Evolutionary conservation across 176 grass and related monocot species (phyloP).

Genomic region (Pontederia paniculata): DNA sequence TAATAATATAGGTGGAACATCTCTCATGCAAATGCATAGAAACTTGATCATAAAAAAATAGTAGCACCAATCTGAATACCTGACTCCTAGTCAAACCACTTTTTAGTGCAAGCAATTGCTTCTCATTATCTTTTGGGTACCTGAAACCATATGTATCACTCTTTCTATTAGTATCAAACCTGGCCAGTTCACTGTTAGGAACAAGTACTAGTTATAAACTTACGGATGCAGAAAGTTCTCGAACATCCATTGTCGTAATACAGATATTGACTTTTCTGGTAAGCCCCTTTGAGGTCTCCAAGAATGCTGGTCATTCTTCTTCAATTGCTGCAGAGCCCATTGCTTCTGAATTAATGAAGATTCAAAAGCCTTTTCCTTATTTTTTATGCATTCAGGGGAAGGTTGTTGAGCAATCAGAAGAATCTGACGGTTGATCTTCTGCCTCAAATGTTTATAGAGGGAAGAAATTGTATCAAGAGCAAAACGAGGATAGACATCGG

Average conservation of each 20-base stretch:
- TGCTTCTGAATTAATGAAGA: neutral
- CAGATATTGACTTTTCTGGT: neutral
- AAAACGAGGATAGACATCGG: slow-evolving; percentile 34
- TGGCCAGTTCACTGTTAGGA: neutral
- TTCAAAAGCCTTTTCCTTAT: neutral
- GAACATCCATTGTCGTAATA: neutral
- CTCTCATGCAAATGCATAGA: neutral
- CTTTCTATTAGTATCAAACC: neutral
- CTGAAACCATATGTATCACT: slow-evolving; percentile 19
- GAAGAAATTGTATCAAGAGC: slow-evolving; percentile 44
- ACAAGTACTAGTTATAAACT: neutral
- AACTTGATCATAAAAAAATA: neutral
- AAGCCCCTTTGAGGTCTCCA: slow-evolving; percentile 4
- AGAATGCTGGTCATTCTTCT: neutral
- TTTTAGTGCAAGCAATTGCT: slow-evolving; percentile 60
- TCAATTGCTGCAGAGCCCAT: neutral
- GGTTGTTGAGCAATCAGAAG: slow-evolving; percentile 11
- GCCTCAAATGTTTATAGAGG: slow-evolving; percentile 40
- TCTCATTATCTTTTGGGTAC: slow-evolving; percentile 70
- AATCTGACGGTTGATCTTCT: slow-evolving; percentile 38
- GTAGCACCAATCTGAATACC: slow-evolving; percentile 17
- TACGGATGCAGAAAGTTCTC: neutral
- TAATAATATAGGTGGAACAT: neutral
- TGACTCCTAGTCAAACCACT: slow-evolving; percentile 67
- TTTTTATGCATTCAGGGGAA: neutral